phyloP scores from a whole-genome alignment of 139 green algal species.

The Limnomonas spitsbergensis region DNA sequence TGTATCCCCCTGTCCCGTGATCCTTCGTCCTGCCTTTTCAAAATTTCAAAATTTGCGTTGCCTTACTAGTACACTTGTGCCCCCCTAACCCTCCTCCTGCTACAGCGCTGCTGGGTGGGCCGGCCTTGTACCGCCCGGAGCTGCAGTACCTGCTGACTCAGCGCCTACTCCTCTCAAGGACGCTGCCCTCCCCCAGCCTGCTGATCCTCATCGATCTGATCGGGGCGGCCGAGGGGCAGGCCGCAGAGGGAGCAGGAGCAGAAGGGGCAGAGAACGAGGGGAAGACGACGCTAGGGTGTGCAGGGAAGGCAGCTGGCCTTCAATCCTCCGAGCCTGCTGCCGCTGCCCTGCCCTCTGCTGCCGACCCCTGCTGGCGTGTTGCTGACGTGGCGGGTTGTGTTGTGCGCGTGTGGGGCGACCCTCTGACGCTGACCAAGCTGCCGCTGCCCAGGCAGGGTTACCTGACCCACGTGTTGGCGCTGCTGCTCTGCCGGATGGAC shows the following conservation, averaged over 20 bases:
- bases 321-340: no score
- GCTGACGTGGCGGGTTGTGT: background rate
- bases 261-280: background rate
- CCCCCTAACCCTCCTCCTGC: no score
- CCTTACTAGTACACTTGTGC: background rate
- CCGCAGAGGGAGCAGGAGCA: background rate
- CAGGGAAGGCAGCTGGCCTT: no score
- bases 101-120: no score
- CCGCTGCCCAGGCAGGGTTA: conserved; percentile 2
- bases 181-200: conserved; percentile 26
- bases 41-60: background rate
- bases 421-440: background rate
- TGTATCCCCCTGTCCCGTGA: no score
- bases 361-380: no score
- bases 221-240: conserved; percentile 1
- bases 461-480: background rate
- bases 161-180: conserved; percentile 55
- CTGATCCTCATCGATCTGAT: conserved; percentile 33
- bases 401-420: background rate
- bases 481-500: background rate
- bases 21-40: background rate
- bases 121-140: conserved; percentile 24
- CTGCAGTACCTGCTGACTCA: conserved; percentile 67
- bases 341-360: no score
- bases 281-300: no score